A percentile compares a stretch with the other conserved stretches of the same genome.
Conservation (phyloP, 2,329 filamentous ascomycete genomes). For the Aureobasidium namibiae region DNA sequence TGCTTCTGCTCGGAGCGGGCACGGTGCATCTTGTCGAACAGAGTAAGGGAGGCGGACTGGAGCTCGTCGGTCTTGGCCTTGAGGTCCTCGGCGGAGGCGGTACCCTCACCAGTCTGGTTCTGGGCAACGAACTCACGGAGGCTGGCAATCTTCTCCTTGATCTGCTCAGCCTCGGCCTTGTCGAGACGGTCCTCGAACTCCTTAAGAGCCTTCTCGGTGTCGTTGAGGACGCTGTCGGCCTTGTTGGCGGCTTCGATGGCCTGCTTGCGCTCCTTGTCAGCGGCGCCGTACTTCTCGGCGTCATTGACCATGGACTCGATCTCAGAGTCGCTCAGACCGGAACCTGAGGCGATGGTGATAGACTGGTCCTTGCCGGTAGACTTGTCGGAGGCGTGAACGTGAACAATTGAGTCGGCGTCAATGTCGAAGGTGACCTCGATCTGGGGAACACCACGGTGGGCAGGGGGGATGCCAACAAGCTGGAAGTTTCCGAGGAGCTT, state of each 20-base stretch:
- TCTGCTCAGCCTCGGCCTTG: conserved; percentile 87
- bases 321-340: conserved; percentile 83
- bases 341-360: conserved; percentile 99
- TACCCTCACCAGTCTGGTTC: conserved; percentile 87
- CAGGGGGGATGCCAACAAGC: conserved; percentile 57
- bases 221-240: conserved; percentile 90
- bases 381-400: conserved; percentile 99
- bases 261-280: conserved; percentile 93
- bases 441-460: conserved; percentile 88
- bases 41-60: conserved; percentile 86
- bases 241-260: conserved; percentile 96
- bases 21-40: conserved; percentile 99
- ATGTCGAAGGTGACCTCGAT: conserved; percentile 99
- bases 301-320: conserved; percentile 95
- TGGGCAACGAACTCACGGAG: conserved; percentile 76
- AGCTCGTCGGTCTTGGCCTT: conserved; percentile 99
- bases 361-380: conserved; percentile 93
- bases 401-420: conserved; percentile 99
- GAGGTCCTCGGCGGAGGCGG: conserved; percentile 79
- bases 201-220: conserved; percentile 98
- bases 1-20: conserved; percentile 55
- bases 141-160: conserved; percentile 93
- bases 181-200: conserved; percentile 98
- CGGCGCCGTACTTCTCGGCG: conserved; percentile 97
- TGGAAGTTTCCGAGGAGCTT: conserved; percentile 99